Conservation (phyloP, 768 basidiomycete genomes). For the Amanita brunnescens region DNA sequence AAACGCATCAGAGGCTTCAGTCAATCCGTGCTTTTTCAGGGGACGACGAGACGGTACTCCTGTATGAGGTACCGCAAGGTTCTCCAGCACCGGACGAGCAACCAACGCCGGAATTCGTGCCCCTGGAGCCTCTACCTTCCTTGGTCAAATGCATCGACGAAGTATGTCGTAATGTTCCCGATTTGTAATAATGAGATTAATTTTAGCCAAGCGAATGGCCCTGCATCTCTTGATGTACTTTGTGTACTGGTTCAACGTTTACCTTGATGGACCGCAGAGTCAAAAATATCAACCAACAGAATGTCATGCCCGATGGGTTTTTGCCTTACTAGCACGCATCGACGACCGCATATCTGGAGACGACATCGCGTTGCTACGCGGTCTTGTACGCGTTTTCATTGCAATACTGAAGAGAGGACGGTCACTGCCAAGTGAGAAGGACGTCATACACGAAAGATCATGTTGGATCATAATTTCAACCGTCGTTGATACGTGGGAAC, state of each 20-base stretch:
- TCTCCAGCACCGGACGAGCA: neutral
- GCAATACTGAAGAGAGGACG: conserved; percentile 34
- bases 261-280: conserved; percentile 38
- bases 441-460: conserved; percentile 31
- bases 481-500: conserved; percentile 64
- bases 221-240: conserved; percentile 81
- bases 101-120: neutral
- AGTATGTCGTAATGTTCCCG: conserved; percentile 28
- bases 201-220: conserved; percentile 44
- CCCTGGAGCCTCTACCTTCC: conserved; percentile 51
- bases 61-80: conserved; percentile 5
- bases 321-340: conserved; percentile 59
- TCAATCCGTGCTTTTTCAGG: conserved; percentile 17
- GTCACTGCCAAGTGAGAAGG: conserved; percentile 6
- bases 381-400: conserved; percentile 64
- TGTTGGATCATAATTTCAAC: conserved; percentile 72
- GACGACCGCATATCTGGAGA: conserved; percentile 66
- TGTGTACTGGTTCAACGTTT: conserved; percentile 66
- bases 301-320: conserved; percentile 70
- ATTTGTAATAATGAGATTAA: conserved; percentile 11
- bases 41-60: conserved; percentile 3
- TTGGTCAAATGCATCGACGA: conserved; percentile 58
- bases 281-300: conserved; percentile 35
- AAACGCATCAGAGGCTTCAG: conserved; percentile 14
- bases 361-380: conserved; percentile 70